A percentile compares a stretch with the other conserved stretches of the same genome.
phyloP scores from a whole-genome alignment of 345 rosid genomes.

The Arabidopsis thaliana region TAIR10.1 NC_003074.8:9180501-9181000 shows the following conservation, averaged over 20 bases:
- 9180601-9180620: constrained; percentile 86
- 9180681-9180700: constrained; percentile 64
- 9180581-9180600: constrained; percentile 67
- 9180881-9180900: constrained; percentile 73
- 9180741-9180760: constrained; percentile 93
- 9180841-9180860: constrained; percentile 80
- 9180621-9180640: constrained; percentile 96
- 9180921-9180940: constrained; percentile 75
- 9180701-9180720: constrained; percentile 67
- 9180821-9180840: constrained; percentile 75
- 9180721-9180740: constrained; percentile 67
- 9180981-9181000: constrained; percentile 92
- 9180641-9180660: constrained; percentile 70
- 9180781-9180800: constrained; percentile 67
- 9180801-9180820: constrained; percentile 87
- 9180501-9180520: constrained; percentile 72
- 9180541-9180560: constrained; percentile 79
- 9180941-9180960: constrained; percentile 78
- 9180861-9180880: constrained; percentile 69
- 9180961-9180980: constrained; percentile 70
- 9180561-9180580: constrained; percentile 81
- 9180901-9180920: constrained; percentile 64
- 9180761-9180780: constrained; percentile 69
- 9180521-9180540: constrained; percentile 77
- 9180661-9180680: constrained; percentile 70